A percentile compares a stretch with the other conserved stretches of the same genome.
phyloP scores from a whole-genome alignment of 116 monocot species.

The Thalassia testudinum region DNA sequence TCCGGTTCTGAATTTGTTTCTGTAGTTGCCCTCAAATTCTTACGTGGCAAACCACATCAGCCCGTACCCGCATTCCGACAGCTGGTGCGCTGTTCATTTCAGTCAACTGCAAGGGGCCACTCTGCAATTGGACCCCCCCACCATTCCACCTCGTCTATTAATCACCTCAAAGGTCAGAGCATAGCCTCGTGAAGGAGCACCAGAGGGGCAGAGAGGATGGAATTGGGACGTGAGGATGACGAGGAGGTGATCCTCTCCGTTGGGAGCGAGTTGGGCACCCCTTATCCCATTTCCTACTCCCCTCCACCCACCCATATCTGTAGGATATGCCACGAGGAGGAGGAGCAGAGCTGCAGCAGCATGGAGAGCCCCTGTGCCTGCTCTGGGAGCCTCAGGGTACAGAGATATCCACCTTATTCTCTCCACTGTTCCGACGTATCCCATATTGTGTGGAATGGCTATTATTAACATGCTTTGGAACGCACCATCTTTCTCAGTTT shows the following conservation, averaged over 20 bases:
- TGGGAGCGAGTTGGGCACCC: not conserved
- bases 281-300: not conserved
- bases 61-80: too few relatives aligned
- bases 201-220: not conserved
- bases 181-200: not conserved
- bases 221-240: not conserved
- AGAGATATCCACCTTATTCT: not conserved
- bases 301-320: not conserved
- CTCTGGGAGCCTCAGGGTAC: slow-evolving; percentile 18
- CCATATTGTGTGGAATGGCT: too few relatives aligned
- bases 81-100: too few relatives aligned
- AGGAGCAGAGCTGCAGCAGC: slow-evolving; percentile 11
- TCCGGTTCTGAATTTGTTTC: too few relatives aligned
- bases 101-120: too few relatives aligned
- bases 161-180: too few relatives aligned
- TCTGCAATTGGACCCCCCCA: too few relatives aligned
- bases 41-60: too few relatives aligned
- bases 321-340: slow-evolving; percentile 18
- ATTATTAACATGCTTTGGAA: too few relatives aligned
- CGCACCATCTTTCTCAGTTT: slow-evolving; percentile 31
- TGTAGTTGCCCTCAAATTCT: too few relatives aligned
- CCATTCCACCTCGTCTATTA: too few relatives aligned
- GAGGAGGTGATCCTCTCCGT: not conserved
- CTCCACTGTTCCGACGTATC: too few relatives aligned
- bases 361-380: slow-evolving; percentile 23